Base-by-base conservation (phyloP, 176 grass and related monocot genomes). In the Carex pumila region DNA sequence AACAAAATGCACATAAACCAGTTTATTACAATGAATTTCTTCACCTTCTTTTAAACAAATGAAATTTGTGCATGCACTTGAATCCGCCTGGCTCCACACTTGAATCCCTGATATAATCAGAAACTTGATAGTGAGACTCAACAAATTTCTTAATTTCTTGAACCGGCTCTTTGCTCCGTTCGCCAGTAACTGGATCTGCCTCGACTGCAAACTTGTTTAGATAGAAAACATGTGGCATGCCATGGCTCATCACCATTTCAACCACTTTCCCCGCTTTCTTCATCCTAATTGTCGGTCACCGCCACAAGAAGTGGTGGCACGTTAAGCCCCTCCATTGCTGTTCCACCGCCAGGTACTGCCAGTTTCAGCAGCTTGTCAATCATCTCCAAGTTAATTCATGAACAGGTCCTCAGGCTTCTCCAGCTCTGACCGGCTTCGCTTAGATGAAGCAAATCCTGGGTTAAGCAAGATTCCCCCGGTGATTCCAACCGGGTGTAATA, bases 371-470 rank as follows among this genome's bases (percentile, higher is more conserved):
- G 10, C 52, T 88, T 91, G 70, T 88, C 83, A 0, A 91, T 52
- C 61, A 91, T 49, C 30, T 88, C 86, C 17, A 9, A 61, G 1
- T 77, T n/a, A n/a, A n/a, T n/a, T 85, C 53, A 91, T 17, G 17
- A 88, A 88, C 18, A 36, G 9, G 37, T 1, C 65, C 0, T 60
- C 83, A 0, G 86, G 89, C 14, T 88, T 91, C 61, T 88, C 83
- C 14, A 91, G 22, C 83, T 91, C 89, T 2, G 89, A 88, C 13
- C 34, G 86, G 83, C 83, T 86, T 80, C 60, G 82, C 31, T 83
- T 14, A 19, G 54, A 32, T 1, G 52, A 1, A 0, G 83, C 82
- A 30, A 91, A 91, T 6, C 89, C 89, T 3, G 89, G 83, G 32
- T 84, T 1, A 32, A 91, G 89, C 1, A 91, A 53, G 39, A 88